Evolutionary conservation across 192 early-diverging fungal genomes (phyloP), one percentile per base, ranked within the genome.

Genomic region (Podila minutissima): DNA sequence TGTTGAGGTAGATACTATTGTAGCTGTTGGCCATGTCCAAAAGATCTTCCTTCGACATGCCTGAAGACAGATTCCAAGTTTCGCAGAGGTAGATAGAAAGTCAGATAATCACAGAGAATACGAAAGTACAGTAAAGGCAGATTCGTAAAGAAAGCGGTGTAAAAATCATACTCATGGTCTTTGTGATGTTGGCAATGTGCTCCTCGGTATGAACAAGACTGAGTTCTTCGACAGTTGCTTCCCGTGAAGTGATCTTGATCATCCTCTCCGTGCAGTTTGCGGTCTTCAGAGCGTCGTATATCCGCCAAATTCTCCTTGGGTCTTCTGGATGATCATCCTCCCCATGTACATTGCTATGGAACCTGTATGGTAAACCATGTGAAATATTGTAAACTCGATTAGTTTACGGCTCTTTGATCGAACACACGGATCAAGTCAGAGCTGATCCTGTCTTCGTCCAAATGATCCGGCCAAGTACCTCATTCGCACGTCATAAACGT

Each of bases 1-100:
- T 83, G 74, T 90, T 93, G 35, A 95, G 74, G 78, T 93, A 95
- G 48, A 95, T 86, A 12, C 91, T 92, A 64, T 94, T 91, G 51
- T 83, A 88, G 8, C 82, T 66, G 12, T 85, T 61, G 10, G 75
- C 85, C 19, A 88, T 46, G 10, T 83, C 71, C 13, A 83, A 67
- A 1, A 91, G 78, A 46, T 87, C 72, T n/a, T 88, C 85, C 63
- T 82, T 81, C 24, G 70, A 51, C 79, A 87, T 66, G 61, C 51
- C 85, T 91, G 41, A 46, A 46, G 12, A 17, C 12, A 41, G 38
- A 41, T 41, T 2, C 38, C 41, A 4, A 46, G 15, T 10, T 41
- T 41, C 12, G 11, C 38, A 41, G 38, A 41, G 41, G 41, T 17
- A 4, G 15, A 17, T 46, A 46, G 1, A 75, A n/a, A 24, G 55